Conservation (phyloP, 768 basidiomycete species). For the Pholiota microspora region DNA sequence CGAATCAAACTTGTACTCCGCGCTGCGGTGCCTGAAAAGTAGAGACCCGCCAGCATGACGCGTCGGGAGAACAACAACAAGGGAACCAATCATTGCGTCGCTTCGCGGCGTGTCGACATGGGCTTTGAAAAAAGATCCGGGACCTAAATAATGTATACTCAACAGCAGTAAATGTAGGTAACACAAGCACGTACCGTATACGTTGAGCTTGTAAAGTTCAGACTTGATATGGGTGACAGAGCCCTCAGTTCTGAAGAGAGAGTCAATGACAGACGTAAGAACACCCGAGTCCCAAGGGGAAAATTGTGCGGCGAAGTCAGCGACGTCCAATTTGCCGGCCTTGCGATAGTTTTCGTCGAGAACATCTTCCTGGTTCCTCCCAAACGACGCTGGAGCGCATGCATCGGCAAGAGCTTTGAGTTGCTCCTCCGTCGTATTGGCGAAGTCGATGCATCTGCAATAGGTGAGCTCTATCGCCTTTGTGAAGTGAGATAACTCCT, state of each 20-base stretch:
- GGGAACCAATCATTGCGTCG: background rate
- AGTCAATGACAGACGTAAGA: background rate
- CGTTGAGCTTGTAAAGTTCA: background rate
- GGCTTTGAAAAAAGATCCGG: background rate
- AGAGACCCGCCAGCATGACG: background rate
- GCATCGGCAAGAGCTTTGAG: background rate
- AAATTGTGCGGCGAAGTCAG: background rate
- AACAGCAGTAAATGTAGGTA: background rate
- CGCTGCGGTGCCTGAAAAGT: background rate
- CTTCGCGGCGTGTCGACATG: background rate
- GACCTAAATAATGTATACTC: background rate
- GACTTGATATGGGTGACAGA: background rate
- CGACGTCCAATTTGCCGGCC: background rate
- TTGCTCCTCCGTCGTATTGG: background rate
- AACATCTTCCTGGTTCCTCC: background rate
- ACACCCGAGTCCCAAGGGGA: background rate
- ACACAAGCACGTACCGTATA: background rate
- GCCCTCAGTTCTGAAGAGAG: background rate
- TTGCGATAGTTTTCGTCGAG: background rate
- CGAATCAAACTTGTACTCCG: background rate
- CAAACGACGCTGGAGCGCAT: background rate
- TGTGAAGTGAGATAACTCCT: too few relatives aligned
- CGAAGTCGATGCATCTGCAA: background rate
- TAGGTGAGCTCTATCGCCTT: too few relatives aligned
- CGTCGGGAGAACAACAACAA: background rate